Conservation (phyloP, 306 rosid species). For the Cotoneaster glaucophyllus region DNA sequence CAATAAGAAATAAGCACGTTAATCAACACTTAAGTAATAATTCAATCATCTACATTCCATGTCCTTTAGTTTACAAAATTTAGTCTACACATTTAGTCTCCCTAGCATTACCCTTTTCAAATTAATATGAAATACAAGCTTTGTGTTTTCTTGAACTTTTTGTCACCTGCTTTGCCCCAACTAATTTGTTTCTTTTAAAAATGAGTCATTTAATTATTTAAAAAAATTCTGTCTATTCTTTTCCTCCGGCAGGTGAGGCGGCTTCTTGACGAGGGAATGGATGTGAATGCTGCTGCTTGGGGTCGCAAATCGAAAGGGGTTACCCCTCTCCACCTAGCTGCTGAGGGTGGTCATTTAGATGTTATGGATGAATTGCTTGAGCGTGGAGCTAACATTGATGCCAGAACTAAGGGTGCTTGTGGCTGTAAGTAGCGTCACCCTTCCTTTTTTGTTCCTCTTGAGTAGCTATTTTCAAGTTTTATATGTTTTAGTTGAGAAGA, state of each 20-base stretch:
- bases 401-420: conserved; percentile 89
- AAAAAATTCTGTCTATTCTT: not conserved
- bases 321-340: conserved; percentile 97
- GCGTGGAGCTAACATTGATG: conserved; percentile 94
- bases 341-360: conserved; percentile 88
- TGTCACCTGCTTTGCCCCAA: not conserved
- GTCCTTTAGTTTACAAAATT: no score
- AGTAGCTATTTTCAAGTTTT: not conserved
- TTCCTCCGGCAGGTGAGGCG: conserved; percentile 52
- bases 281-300: conserved; percentile 78
- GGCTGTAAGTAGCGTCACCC: conserved; percentile 59
- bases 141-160: not conserved
- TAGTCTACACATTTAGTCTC: no score
- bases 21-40: no score
- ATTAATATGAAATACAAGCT: not conserved
- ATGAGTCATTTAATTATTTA: not conserved
- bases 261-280: conserved; percentile 81
- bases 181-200: not conserved
- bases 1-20: no score
- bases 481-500: not conserved
- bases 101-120: no score
- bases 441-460: not conserved
- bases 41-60: no score
- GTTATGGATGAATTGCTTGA: conserved; percentile 95
- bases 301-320: conserved; percentile 88